Conservation (phyloP, 148 eudicot species). For the Arctostaphylos glauca region DNA sequence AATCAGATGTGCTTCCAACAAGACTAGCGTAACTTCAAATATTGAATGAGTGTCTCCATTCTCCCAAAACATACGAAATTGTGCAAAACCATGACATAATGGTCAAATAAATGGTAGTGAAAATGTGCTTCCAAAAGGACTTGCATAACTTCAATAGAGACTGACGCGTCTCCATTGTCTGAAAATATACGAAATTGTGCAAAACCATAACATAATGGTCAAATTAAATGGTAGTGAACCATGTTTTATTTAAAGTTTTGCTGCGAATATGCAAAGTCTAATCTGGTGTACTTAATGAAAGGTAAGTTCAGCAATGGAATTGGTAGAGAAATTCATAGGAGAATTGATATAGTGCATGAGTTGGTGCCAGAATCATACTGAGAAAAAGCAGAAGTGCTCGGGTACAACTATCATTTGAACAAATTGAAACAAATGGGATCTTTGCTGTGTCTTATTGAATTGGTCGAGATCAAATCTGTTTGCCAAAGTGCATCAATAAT, state of each 20-base stretch:
- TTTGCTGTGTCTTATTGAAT: not conserved
- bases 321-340: not conserved
- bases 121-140: not conserved
- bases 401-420: not conserved
- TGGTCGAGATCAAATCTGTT: not conserved
- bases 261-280: not conserved
- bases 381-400: not conserved
- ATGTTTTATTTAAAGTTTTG: not conserved
- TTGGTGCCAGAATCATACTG: not conserved
- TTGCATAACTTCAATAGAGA: not conserved
- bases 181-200: not conserved
- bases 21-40: not conserved
- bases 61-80: not conserved
- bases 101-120: constrained; percentile 1
- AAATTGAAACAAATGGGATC: not conserved
- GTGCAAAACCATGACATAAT: not conserved
- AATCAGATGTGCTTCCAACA: not conserved
- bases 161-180: not conserved
- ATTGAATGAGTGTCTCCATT: not conserved
- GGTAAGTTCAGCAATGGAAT: not conserved
- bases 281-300: too few relatives aligned
- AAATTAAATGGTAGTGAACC: not conserved
- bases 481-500: not conserved
- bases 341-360: not conserved
- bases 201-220: constrained; percentile 2